A percentile compares a stretch with the other conserved stretches of the same genome.
phyloP scores from a whole-genome alignment of 1,284 basidiomycete species.

The Cutaneotrichosporon sp. region DNA sequence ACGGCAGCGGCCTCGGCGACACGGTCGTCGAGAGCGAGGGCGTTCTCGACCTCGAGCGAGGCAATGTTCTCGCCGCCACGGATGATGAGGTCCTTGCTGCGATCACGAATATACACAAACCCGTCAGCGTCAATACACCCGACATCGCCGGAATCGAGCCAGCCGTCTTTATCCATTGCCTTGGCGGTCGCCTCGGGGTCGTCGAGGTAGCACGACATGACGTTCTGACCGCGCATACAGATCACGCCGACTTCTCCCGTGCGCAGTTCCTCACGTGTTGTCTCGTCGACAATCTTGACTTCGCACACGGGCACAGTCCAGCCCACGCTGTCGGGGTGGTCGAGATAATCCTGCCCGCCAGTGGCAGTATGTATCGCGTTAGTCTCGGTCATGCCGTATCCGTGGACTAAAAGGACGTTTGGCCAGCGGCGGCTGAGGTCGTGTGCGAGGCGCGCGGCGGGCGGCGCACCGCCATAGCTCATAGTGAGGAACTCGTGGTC shows the following conservation, averaged over 20 bases:
- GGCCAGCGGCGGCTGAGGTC: conserved; percentile 34
- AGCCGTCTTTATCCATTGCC: conserved; percentile 33
- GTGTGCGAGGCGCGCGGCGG: conserved; percentile 28
- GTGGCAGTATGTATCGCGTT: conserved; percentile 37
- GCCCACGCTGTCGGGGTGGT: conserved; percentile 14
- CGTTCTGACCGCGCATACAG: conserved; percentile 33
- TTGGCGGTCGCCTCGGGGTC: conserved; percentile 19
- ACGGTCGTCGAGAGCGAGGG: conserved; percentile 28
- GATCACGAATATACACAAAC: conserved; percentile 37
- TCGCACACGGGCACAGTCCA: conserved; percentile 36
- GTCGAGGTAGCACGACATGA: conserved; percentile 39
- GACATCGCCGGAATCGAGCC: conserved; percentile 43
- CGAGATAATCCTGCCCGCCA: conserved; percentile 35
- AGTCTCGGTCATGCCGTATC: conserved; percentile 44
- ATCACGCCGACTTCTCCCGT: conserved; percentile 29
- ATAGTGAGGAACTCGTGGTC: conserved; percentile 26
- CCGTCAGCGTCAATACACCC: conserved; percentile 35
- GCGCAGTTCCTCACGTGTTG: conserved; percentile 21
- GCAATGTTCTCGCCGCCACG: conserved; percentile 43
- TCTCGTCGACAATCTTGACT: conserved; percentile 32
- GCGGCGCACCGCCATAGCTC: conserved; percentile 44
- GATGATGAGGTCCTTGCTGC: conserved; percentile 40
- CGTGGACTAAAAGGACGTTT: conserved; percentile 22
- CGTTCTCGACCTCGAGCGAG: conserved; percentile 40
- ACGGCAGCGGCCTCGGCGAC: conserved; percentile 38